Evolutionary conservation across 2,329 filamentous ascomycete species (phyloP), one percentile per base, ranked within the genome.

Genomic region (Fusarium sp.): DNA sequence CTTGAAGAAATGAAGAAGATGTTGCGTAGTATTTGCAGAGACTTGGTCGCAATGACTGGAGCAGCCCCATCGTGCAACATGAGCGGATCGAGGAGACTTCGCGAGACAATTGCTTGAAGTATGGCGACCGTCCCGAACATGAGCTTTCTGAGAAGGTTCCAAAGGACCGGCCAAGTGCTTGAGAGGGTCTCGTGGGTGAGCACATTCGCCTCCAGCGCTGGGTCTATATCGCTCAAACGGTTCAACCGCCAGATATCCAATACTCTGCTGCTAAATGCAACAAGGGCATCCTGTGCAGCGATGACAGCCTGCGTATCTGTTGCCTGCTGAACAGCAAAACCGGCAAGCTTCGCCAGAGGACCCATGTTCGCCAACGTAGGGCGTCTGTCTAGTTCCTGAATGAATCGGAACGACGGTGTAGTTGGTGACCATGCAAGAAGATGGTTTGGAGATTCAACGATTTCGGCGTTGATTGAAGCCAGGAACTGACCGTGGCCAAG

Each of bases 1-100:
- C 92, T 87, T 15, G 89, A 90, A 1, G 93, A 93, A 65, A 97
- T 89, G 77, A 97, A 97, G 79, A 90, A 93, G 21, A 97, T 81
- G 73, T 93, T 91, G 28, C 93, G 89, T 13, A 97, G 86, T 14
- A 88, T 89, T 64, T 91, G 89, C 17, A 97, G 84, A 2, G 90
- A 88, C 76, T 92, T 92, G 45, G 88, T 83, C 7, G 93, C 92
- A 17, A 96, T 81, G 15, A 83, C 81, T 0, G 92, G 89, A 2
- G 91, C 92, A 9, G 75, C 70, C 21, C 57, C 51, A 57, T 82
- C 77, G 49, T 80, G 81, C 8, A 82, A 78, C 72, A 89, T 81
- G 40, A 73, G 76, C 9, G 80, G 80, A 61, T 89, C 87, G 4
- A 88, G 78, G 24, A 89, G 78, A 60, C 84, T 83, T 34, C 94